Evolutionary conservation across 352 stramenopile genomes (phyloP).

Genomic region (Blastocystis sp.): DNA sequence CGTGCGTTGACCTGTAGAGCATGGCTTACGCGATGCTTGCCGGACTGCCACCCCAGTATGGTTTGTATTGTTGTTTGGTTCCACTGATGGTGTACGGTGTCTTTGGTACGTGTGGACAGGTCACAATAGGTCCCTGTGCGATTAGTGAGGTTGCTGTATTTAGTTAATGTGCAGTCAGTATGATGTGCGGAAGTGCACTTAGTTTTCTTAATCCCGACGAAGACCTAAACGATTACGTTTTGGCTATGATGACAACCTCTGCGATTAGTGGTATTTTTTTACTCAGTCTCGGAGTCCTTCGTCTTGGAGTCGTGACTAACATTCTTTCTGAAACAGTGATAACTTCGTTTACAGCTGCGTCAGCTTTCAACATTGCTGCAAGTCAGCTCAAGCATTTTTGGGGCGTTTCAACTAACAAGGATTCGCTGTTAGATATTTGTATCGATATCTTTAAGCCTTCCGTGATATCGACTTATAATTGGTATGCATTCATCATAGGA

Average conservation of each 20-base stretch:
- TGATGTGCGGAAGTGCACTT: constrained; percentile 30
- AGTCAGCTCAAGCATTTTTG: constrained; percentile 63
- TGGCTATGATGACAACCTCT: constrained; percentile 24
- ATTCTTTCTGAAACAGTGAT: constrained; percentile 63
- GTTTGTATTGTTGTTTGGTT: constrained; percentile 63
- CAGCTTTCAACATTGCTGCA: constrained; percentile 63
- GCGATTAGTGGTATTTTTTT: constrained; percentile 62
- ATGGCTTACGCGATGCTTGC: constrained; percentile 64
- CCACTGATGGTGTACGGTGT: constrained; percentile 62
- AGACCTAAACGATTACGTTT: constrained; percentile 9
- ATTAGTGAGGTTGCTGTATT: constrained; percentile 59
- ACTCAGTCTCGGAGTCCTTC: constrained; percentile 61
- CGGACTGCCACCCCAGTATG: constrained; percentile 60
- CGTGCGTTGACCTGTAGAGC: constrained; percentile 15
- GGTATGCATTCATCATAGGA: neutral
- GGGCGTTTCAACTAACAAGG: constrained; percentile 52
- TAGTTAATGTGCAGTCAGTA: neutral
- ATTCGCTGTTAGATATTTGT: neutral
- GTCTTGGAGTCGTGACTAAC: constrained; percentile 63
- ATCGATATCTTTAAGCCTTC: neutral
- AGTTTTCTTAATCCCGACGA: neutral
- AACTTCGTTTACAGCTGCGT: constrained; percentile 60
- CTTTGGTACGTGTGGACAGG: constrained; percentile 59
- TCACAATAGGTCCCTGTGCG: constrained; percentile 59
- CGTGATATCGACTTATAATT: neutral